Base-by-base conservation (phyloP, 306 rosid species). In the Mimosa bimucronata region DNA sequence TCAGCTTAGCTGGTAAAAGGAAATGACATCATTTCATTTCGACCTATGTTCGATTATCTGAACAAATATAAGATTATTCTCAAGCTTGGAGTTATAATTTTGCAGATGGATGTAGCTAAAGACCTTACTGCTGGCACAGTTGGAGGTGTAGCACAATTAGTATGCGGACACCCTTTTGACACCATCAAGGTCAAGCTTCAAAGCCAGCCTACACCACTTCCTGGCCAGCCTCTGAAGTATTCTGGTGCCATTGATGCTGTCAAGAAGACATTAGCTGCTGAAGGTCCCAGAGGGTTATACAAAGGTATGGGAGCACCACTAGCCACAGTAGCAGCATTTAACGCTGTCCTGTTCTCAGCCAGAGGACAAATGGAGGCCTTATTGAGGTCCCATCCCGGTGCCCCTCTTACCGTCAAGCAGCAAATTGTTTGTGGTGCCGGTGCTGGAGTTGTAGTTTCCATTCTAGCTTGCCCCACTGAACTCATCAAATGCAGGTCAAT, bases 231-330 rank as follows among this genome's bases (percentile, higher is more conserved):
- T 81, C 93, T 89, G 70, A 93, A 86, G 74, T 96, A 80, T 83
- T 77, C 94, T 2, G 94, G 99, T 44, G 97, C 99, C 60, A 90
- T 96, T 50, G 98, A 96, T 82, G 98, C 99, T 14, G 97, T 96
- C 58, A 93, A 86, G 90, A 89, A 96, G 86, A 96, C 99, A 42
- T 3, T 96, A 83, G 92, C 97, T 40, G 97, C 94, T 29, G 99
- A 96, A 89, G 99, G 99, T 18, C 83, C 91, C 40, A 76, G 93
- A 38, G 98, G 99, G n/a, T 87, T 96, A 80, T 96, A 91, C 88
- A 96, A 96, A 86, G 99, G 97, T 48, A 93, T 93, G 98, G 99
- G 99, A 40, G 99, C 97, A 73, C 99, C 98, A 48, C 92, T 96
- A 40, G 99, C 99, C 16, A 96, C 98, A 0, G 99, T 96, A 53